Evolutionary conservation across 106 monocot genomes (phyloP).

Genomic region (Acorus calamus): DNA sequence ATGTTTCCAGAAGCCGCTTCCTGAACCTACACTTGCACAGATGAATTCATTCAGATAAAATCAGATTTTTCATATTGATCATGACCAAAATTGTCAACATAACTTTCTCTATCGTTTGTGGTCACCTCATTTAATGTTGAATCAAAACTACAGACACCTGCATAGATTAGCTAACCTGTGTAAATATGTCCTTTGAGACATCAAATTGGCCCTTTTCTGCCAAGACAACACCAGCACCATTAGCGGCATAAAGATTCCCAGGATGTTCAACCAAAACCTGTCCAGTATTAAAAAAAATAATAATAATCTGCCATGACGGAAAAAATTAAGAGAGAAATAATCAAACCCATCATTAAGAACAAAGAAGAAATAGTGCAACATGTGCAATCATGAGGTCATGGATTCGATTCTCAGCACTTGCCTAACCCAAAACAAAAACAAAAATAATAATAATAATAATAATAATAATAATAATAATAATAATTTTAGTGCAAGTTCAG

Average conservation of each 20-base stretch:
- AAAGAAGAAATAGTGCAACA: no score
- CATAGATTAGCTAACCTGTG: constrained; percentile 37
- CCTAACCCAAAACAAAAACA: no score
- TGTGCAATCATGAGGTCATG: no score
- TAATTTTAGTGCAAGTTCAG: no score
- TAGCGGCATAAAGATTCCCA: constrained; percentile 90
- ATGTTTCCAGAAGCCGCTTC: constrained; percentile 94
- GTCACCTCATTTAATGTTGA: neutral
- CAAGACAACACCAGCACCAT: constrained; percentile 88
- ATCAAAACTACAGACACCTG: neutral
- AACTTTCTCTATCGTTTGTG: no score
- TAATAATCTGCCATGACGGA: no score
- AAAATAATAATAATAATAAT: no score
- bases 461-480: no score
- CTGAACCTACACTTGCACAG: constrained; percentile 56
- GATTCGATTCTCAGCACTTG: no score
- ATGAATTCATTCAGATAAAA: neutral
- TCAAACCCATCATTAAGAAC: no score
- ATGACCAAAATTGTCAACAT: no score
- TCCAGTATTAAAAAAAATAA: neutral
- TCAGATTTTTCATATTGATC: neutral
- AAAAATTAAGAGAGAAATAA: no score
- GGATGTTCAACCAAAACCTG: constrained; percentile 68
- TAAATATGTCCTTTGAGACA: constrained; percentile 92
- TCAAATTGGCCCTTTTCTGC: constrained; percentile 96